Evolutionary conservation across 306 rosid species (phyloP), one percentile per base, ranked within the genome.

Genomic region (Cyclanthera cordifolia): DNA sequence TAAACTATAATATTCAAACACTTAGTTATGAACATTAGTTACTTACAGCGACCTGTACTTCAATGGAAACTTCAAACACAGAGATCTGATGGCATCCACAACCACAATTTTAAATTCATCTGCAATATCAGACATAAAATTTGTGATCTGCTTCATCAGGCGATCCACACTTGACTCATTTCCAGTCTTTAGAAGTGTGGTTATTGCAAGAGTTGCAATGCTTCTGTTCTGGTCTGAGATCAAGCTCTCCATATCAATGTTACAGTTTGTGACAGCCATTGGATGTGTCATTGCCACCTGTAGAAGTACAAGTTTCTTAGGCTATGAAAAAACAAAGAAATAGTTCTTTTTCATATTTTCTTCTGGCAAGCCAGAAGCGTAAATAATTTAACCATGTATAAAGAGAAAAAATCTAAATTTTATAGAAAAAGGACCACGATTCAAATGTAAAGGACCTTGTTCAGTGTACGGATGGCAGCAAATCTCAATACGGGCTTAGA

Each of bases 221-320:
- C 98, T 93, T 80, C 98, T 80, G 85, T 93, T 93, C 79, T 90
- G 91, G 71, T 93, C 98, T 71, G 96, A 84, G 66, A 93, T 93
- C 74, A 93, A 85, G 76, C 98, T 93, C 80, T 93, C 98, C 96
- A 93, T 93, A 59, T 93, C 99, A 74, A 93, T 88, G 79, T 93
- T 93, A 85, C 99, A 93, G 81, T 87, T 93, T 6, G 99, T 90
- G 74, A 93, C 96, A 11, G 96, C 95, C 96, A 90, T 88, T 77
- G 99, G 95, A 82, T 93, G 95, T 48, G 96, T 77, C 99, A 93
- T 93, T 79, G 99, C 99, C 80, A 93, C 99, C 96, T 93, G 86
- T 73, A 72, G 67, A 76, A 15, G 23, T 71, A 73, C 74, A 77
- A 74, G 76, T 21, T 63, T 58, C 14, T 20, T 17, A 17, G 48